phyloP scores from a whole-genome alignment of 106 monocot species.

The Allium cepa region DNA sequence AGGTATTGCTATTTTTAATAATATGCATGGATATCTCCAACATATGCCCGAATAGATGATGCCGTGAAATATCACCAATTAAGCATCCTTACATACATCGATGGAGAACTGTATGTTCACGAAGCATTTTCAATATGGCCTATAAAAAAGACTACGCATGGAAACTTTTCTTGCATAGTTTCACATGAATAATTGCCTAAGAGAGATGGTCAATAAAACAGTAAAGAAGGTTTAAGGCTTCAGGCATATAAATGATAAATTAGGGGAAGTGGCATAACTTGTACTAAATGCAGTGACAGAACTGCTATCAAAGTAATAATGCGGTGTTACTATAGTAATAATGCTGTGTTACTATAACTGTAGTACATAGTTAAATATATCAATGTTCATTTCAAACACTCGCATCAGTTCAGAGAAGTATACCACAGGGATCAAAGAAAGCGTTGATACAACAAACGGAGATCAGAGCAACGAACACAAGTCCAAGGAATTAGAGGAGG shows the following conservation, averaged over 20 bases:
- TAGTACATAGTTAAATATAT: not conserved
- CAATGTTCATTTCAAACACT: not conserved
- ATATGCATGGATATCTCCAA: too few species aligned
- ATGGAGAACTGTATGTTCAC: too few species aligned
- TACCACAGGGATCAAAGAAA: slow-evolving; percentile 26
- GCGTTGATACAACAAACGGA: slow-evolving; percentile 61
- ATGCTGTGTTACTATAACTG: not conserved
- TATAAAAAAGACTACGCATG: too few species aligned
- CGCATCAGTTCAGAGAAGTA: not conserved
- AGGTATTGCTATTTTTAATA: too few species aligned
- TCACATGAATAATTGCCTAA: too few species aligned
- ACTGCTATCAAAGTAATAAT: not conserved
- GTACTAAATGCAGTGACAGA: not conserved
- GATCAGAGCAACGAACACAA: slow-evolving; percentile 78
- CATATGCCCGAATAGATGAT: too few species aligned
- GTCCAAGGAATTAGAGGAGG: slow-evolving; percentile 96
- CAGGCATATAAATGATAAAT: not conserved
- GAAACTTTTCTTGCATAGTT: too few species aligned
- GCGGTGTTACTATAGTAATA: not conserved
- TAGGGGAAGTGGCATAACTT: not conserved
- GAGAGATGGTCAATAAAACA: too few species aligned
- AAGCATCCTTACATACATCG: too few species aligned
- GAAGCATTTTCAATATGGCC: too few species aligned
- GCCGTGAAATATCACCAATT: too few species aligned
- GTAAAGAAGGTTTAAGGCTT: too few species aligned